Base-by-base conservation (phyloP, 176 grass and related monocot genomes). In the Bonia amplexicaulis region DNA sequence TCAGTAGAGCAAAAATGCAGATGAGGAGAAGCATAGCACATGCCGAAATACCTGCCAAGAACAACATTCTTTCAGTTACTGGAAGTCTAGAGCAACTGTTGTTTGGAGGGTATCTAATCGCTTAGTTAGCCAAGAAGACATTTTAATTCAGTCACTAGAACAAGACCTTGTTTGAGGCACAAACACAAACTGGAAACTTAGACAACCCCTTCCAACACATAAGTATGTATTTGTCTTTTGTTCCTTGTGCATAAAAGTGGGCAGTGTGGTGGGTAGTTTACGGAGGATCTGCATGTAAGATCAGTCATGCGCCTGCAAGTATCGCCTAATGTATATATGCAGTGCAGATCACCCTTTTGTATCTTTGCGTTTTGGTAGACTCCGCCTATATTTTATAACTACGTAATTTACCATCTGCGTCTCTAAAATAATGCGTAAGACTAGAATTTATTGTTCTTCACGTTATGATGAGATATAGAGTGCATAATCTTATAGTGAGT, bases 1-100 rank as follows among this genome's bases (percentile, higher is more conserved):
- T 82, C 23, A 86, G 54, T n/a, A 90, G 71, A 7, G 82, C 69
- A 69, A 85, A 89, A 39, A 60, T 75, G 77, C 82, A 80, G 35
- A 85, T 42, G 51, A 85, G 41, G 12, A 89, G 49, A 68, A 75
- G 9, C 9, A 89, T 48, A 61, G 60, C 52, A 45, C 60, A 76
- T 40, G 41, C 78, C 19, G 51, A 85, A 42, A 89, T 85, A 52
- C 69, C 87, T 89, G 82, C 23, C 52, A 85, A 70, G 44, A n/a
- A 52, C 11, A 81, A 48, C 7, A 31, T 78, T 52, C 16, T 55
- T 80, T 74, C 9, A 33, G 51, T 66, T 76, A 85, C 35, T 74
- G 59, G 27, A 64, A 79, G 16, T 22, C 47, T 52, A 59, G 6
- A 73, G 42, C 45, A 57, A 8, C 14, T 54, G 19, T 20, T 44